These are phyloP conservation scores for Jaapia argillacea DNA, from an alignment of 768 basidiomycete species.

Conservation along the genomic window DNA sequence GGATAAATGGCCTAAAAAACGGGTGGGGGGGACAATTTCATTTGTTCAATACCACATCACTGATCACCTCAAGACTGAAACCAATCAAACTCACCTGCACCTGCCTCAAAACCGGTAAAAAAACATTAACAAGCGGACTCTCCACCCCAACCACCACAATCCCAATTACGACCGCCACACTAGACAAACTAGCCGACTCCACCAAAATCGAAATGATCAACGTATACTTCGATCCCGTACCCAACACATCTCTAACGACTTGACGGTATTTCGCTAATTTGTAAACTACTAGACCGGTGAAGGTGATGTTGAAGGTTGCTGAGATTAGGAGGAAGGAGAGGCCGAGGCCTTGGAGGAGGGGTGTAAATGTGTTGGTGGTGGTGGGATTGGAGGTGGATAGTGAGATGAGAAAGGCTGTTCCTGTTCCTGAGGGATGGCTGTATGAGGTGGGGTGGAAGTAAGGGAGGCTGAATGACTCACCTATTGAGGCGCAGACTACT, in stretches of 20 bases:
- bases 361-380: not conserved
- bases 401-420: no score
- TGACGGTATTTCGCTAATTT: not conserved
- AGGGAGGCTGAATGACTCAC: not conserved
- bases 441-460: not conserved
- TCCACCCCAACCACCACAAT: constrained; percentile 11
- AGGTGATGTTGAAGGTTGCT: no score
- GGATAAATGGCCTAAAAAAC: no score
- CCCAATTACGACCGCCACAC: constrained; percentile 7
- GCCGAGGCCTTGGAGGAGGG: not conserved
- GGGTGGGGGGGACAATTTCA: no score
- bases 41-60: no score
- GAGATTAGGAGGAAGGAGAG: no score
- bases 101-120: constrained; percentile 16
- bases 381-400: not conserved
- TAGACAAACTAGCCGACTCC: constrained; percentile 15
- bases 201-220: constrained; percentile 11
- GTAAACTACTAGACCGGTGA: no score
- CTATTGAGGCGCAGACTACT: not conserved
- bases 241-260: not conserved
- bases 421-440: not conserved
- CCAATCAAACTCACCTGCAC: no score
- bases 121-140: constrained; percentile 12
- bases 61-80: no score
- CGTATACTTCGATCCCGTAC: not conserved